A percentile compares a stretch with the other conserved stretches of the same genome.
phyloP scores from a whole-genome alignment of 1,284 basidiomycete genomes.

The Salmacisia buchloeana region DNA sequence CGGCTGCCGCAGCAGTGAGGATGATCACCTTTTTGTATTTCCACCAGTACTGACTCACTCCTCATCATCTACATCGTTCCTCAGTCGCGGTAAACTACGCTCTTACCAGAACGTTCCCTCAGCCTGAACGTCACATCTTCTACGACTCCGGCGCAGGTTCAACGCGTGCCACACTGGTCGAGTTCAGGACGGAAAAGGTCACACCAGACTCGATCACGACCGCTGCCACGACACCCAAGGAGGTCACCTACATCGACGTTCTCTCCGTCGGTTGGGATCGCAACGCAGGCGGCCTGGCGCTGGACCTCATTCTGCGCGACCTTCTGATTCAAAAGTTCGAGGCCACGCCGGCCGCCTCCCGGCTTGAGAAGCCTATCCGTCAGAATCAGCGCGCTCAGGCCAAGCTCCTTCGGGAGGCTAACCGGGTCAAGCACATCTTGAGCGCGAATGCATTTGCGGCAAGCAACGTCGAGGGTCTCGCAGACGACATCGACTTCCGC shows the following conservation, averaged over 20 bases:
- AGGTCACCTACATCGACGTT: slow-evolving; percentile 70
- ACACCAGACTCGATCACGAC: slow-evolving; percentile 52
- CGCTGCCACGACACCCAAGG: slow-evolving; percentile 54
- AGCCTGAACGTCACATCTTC: slow-evolving; percentile 74
- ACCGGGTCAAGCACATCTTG: slow-evolving; percentile 81
- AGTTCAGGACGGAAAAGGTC: slow-evolving; percentile 56
- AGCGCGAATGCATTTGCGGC: slow-evolving; percentile 82
- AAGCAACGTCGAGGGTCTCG: slow-evolving; percentile 75
- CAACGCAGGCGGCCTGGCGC: slow-evolving; percentile 69
- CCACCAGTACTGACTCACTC: not conserved
- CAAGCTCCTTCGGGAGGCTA: slow-evolving; percentile 88
- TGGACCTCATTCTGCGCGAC: slow-evolving; percentile 78
- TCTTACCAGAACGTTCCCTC: slow-evolving; percentile 77
- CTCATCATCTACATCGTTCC: not conserved
- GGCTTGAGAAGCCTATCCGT: slow-evolving; percentile 37
- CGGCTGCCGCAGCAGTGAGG: not conserved
- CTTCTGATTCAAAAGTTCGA: slow-evolving; percentile 73
- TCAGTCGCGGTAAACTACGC: slow-evolving; percentile 62
- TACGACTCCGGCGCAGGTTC: slow-evolving; percentile 89
- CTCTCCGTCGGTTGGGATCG: slow-evolving; percentile 75
- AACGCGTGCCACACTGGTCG: slow-evolving; percentile 77
- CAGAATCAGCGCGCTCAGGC: slow-evolving; percentile 78
- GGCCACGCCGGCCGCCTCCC: slow-evolving; percentile 55
- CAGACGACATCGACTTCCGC: slow-evolving; percentile 85
- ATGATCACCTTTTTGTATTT: not conserved